Conservation (phyloP, 148 eudicot species). For the Chenopodium quinoa region DNA sequence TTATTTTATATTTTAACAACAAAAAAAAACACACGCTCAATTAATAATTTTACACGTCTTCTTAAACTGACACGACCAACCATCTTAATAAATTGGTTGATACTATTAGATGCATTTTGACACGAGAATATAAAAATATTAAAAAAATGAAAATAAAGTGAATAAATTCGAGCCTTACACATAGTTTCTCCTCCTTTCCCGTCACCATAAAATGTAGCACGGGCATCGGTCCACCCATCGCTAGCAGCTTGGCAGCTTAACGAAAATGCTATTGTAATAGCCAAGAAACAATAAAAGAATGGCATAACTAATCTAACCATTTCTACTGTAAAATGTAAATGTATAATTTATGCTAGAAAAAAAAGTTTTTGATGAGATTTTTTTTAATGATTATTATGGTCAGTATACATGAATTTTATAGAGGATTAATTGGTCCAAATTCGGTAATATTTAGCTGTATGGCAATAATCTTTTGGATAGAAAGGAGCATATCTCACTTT, state of each 20-base stretch:
- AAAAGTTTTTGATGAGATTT: not conserved
- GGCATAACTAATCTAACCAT: slow-evolving; percentile 11
- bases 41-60: no score
- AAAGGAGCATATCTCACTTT: not conserved
- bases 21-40: no score
- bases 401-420: not conserved
- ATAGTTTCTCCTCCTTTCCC: slow-evolving; percentile 22
- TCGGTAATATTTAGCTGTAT: not conserved
- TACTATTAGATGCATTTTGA: no score
- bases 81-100: no score
- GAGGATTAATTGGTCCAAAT: not conserved
- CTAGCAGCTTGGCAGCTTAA: slow-evolving; percentile 5
- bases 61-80: no score
- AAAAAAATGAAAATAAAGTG: not conserved
- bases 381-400: not conserved
- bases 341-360: not conserved
- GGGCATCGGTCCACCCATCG: slow-evolving; percentile 26
- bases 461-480: not conserved
- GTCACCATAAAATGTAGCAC: slow-evolving; percentile 35
- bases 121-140: not conserved
- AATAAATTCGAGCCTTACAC: slow-evolving; percentile 14
- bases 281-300: not conserved
- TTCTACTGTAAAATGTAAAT: no score
- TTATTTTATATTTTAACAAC: not conserved
- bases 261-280: not conserved